Evolutionary conservation across 306 rosid species (phyloP).

Genomic region (Arachis stenosperma): DNA sequence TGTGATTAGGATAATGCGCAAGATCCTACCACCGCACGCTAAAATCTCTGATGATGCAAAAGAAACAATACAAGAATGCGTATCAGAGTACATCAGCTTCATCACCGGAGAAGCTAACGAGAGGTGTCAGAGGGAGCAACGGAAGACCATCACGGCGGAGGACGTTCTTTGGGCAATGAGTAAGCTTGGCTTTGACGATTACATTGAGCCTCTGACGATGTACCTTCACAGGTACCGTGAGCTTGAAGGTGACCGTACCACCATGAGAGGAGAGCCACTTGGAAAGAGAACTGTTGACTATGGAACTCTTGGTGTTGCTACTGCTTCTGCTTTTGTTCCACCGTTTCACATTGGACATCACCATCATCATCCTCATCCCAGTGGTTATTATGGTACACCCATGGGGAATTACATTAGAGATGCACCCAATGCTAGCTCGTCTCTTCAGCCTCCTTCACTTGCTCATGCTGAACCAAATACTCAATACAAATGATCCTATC

Average conservation of each 20-base stretch:
- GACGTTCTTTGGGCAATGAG: constrained; percentile 95
- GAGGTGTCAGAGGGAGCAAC: constrained; percentile 84
- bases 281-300: constrained; percentile 46
- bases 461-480: constrained; percentile 42
- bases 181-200: constrained; percentile 85
- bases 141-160: constrained; percentile 85
- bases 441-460: constrained; percentile 32
- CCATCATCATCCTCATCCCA: constrained; percentile 34
- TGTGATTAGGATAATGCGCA: constrained; percentile 85
- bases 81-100: constrained; percentile 86
- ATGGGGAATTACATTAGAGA: constrained; percentile 44
- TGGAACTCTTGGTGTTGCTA: constrained; percentile 37
- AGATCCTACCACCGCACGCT: constrained; percentile 78
- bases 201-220: constrained; percentile 68
- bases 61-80: constrained; percentile 88
- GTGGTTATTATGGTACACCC: constrained; percentile 45
- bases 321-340: constrained; percentile 50
- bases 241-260: constrained; percentile 69
- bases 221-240: constrained; percentile 84
- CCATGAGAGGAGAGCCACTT: constrained; percentile 56
- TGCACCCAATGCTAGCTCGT: constrained; percentile 31
- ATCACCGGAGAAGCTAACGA: constrained; percentile 88
- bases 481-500: constrained; percentile 32
- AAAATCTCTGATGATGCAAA: constrained; percentile 85
- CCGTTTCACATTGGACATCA: constrained; percentile 46